These are phyloP conservation scores for Aureobasidium namibiae DNA, from an alignment of 2,329 filamentous ascomycete genomes.

Conservation along the genomic window DNA sequence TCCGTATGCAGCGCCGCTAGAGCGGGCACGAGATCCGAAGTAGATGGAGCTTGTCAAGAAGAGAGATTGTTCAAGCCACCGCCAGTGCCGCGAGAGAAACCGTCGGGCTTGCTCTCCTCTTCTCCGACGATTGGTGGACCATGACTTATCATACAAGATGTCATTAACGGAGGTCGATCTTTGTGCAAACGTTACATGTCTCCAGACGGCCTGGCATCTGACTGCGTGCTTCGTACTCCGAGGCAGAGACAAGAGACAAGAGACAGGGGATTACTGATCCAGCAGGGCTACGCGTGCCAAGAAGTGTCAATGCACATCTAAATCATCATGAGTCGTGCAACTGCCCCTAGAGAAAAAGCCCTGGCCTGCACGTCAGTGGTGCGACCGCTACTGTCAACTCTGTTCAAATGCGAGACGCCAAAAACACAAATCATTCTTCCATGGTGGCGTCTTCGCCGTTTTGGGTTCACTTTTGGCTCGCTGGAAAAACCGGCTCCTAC, in stretches of 20 bases:
- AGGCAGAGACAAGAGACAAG: not conserved
- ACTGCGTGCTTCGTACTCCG: not conserved
- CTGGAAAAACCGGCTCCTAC: not conserved
- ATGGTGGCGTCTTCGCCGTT: conserved; percentile 9
- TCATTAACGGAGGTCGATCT: not conserved
- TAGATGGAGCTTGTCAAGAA: conserved; percentile 1
- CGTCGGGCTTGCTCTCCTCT: not conserved
- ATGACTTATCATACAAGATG: not conserved
- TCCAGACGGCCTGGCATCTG: not conserved
- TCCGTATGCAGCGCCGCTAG: conserved; percentile 1
- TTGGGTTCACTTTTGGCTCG: conserved; percentile 8
- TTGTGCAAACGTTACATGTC: not conserved
- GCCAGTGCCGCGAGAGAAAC: not conserved
- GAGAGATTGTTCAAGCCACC: not conserved
- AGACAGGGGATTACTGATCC: conserved; percentile 5
- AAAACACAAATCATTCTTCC: conserved; percentile 14
- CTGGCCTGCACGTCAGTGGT: conserved; percentile 11
- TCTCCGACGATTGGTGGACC: not conserved
- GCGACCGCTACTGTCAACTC: conserved; percentile 12
- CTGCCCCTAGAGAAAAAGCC: not conserved
- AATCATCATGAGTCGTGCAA: conserved; percentile 11
- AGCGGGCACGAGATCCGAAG: conserved; percentile 9
- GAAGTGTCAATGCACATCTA: not conserved
- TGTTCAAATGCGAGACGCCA: not conserved
- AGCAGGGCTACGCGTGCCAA: conserved; percentile 2